Percentiles rank a stretch among this genome's conserved stretches.
Evolutionary conservation across 2,329 filamentous ascomycete species (phyloP).

Genomic region (Arthrocladium fulminans): DNA sequence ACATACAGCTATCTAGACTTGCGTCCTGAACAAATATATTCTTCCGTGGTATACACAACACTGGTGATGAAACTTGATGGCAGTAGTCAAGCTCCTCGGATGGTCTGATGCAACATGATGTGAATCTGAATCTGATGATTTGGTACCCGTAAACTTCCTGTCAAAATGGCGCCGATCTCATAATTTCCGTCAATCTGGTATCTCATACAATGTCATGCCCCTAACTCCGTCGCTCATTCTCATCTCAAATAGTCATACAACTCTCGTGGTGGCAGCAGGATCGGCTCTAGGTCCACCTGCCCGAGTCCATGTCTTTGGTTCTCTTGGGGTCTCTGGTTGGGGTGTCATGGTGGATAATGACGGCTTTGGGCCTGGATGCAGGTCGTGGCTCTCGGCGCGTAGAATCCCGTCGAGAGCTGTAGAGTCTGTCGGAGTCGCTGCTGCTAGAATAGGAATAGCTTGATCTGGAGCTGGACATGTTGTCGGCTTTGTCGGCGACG

Average conservation of each 20-base stretch:
- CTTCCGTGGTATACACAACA: background rate
- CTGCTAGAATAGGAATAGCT: conserved; percentile 7
- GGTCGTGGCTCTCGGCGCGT: background rate
- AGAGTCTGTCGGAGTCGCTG: conserved; percentile 1
- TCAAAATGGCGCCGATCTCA: background rate
- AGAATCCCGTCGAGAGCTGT: conserved; percentile 8
- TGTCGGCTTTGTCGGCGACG: background rate
- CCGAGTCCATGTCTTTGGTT: conserved; percentile 8
- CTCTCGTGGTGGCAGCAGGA: background rate
- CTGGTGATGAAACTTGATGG: conserved; percentile 1
- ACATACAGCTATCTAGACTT: conserved; percentile 3
- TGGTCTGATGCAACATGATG: background rate
- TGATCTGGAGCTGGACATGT: conserved; percentile 6
- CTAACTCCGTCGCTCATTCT: conserved; percentile 6
- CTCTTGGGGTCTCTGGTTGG: conserved; percentile 8
- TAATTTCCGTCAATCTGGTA: background rate
- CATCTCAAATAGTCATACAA: conserved; percentile 6
- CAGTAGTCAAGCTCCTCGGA: conserved; percentile 4
- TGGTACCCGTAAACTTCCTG: background rate
- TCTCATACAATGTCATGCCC: background rate
- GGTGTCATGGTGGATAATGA: conserved; percentile 2
- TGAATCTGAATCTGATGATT: background rate
- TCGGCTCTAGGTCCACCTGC: conserved; percentile 2
- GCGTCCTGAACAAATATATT: conserved; percentile 2
- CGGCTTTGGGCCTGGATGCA: conserved; percentile 3